These are phyloP conservation scores for Apiospora malaysiana DNA, from an alignment of 2,329 filamentous ascomycete genomes.

Conservation along the genomic window DNA sequence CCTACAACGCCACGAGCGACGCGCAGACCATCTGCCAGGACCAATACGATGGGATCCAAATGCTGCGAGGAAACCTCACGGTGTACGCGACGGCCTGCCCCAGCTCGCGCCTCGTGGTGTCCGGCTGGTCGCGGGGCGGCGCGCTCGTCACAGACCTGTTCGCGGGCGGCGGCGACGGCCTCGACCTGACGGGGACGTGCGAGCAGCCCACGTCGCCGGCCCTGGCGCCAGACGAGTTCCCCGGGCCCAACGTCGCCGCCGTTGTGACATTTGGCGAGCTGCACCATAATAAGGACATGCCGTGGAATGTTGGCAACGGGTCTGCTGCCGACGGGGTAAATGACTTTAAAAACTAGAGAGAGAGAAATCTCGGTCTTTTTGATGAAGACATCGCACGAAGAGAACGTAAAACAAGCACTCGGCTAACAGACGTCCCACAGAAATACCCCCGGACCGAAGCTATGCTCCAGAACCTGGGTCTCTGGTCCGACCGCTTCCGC, in stretches of 20 bases:
- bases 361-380: no score
- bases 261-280: conserved; percentile 21
- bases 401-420: no score
- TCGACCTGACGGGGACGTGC: conserved; percentile 6
- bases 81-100: conserved; percentile 11
- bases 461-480: conserved; percentile 2
- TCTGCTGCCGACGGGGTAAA: conserved; percentile 11
- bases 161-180: conserved; percentile 12
- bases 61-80: background rate
- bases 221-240: conserved; percentile 4
- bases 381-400: no score
- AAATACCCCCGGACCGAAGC: background rate
- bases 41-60: background rate
- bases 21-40: conserved; percentile 7
- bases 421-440: background rate
- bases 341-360: background rate
- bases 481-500: conserved; percentile 11
- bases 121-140: conserved; percentile 17
- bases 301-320: conserved; percentile 17
- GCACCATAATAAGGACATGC: conserved; percentile 13
- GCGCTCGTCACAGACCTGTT: conserved; percentile 10
- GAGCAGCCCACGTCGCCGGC: background rate
- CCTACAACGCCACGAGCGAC: conserved; percentile 13
- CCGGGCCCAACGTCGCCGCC: background rate
- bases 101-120: background rate